Evolutionary conservation across 768 basidiomycete species (phyloP), one percentile per base, ranked within the genome.

Genomic region (Leccinum variicolor): DNA sequence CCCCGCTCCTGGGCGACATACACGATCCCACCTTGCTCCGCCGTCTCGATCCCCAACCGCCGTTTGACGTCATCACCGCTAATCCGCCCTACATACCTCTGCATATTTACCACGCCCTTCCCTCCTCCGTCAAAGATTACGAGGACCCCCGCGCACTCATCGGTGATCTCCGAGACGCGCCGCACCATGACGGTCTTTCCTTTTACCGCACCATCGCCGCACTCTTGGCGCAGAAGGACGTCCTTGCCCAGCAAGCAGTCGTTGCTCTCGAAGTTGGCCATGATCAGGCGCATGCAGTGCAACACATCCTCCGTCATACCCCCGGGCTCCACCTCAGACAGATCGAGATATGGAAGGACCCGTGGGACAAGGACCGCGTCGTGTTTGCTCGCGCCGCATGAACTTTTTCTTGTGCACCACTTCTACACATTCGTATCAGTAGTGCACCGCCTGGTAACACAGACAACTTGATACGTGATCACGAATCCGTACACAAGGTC

Each of bases 1-100:
- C 56, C 4, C 71, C 76, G 10, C 76, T 83, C 57, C 69, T 84
- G 36, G 76, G 76, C 14, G 75, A 79, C 58, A 77, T 89, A 52
- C 69, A 62, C 53, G 67, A 69, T 52, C 69, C 67, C 31, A 29
- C 11, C 19, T 23, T 72, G 17, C 58, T 63, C 8, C 33, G 47
- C 6, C 55, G 36, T 39, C 69, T 82, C 58, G 64, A 64, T 17
- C 67, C 81, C 58, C 61, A 57, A 50, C 77, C 72, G 3, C 83
- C 87, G 2, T 90, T 86, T 73, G 86, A 92, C 73, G 75, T 94
- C 56, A 76, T 94, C 66, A 92, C 92, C 11, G 83, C 87, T 15
- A 95, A 94, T 73, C 90, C 90, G 25, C 90, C 92, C 10, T 98
- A 97, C 73, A 90, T 98, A 62, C 78, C 93, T 36, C 78, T 71